Evolutionary conservation across 208 protist species (phyloP), one percentile per base, ranked within the genome.

Genomic region (Angomonas desouzai): DNA sequence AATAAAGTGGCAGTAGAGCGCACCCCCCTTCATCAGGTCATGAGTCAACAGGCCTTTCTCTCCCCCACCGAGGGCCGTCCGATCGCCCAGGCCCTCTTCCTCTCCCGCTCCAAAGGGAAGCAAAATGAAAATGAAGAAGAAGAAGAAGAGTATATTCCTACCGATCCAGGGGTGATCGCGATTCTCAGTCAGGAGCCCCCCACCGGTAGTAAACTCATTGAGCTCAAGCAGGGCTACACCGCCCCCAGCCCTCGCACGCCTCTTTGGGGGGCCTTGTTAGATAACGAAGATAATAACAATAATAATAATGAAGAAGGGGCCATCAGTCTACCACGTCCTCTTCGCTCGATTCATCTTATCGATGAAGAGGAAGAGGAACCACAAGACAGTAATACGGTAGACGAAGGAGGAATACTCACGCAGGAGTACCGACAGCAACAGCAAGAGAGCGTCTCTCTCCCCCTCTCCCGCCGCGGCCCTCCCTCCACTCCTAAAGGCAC

Each of bases 201-300:
- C 13, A 57, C 51, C 6, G 25, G n/a, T 13, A 20, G n/a, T 27
- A 58, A 53, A 51, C 18, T 23, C 9, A 51, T 51, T 51, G 18
- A 51, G n/a, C 18, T 51, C 3, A 3, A 23, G 18, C 4, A 23
- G 1, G 81, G 85, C 10, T 83, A 75, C 62, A 64, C 48, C 3
- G 16, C 72, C 11, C 85, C 85, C 16, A 91, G 85, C 34, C 81
- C 85, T 1, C 55, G 68, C 33, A 83, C 77, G 22, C 85, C 85
- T 11, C 77, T 91, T 6, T 91, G 85, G 85, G 23, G 72, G 0
- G 62, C 70, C 25, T 58, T 84, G 0, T 72, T 77, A 29, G 62
- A 60, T 9, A 66, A 57, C 22, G 51, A 47, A 1, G 29, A 60
- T 27, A 7, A 9, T 2, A 3, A 30, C 13, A 47, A 60, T 60